phyloP scores from a whole-genome alignment of 331 rosid genomes.

The Spiraea crenata region DNA sequence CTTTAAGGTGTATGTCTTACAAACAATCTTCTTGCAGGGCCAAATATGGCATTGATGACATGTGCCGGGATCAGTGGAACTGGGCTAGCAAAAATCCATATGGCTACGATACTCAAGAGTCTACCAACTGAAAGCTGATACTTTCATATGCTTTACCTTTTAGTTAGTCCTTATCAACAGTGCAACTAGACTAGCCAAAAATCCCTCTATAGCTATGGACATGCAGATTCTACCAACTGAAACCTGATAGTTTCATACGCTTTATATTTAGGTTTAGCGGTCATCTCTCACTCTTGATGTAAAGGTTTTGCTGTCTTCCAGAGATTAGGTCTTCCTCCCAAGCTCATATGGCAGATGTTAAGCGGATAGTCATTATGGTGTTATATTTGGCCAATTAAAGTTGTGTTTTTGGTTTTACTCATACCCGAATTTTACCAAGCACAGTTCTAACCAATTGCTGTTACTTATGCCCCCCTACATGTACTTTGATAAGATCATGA shows the following conservation, averaged over 20 bases:
- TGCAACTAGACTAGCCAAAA: slow-evolving; percentile 83
- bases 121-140: slow-evolving; percentile 25
- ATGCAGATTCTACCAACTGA: slow-evolving; percentile 38
- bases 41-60: slow-evolving; percentile 76
- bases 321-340: slow-evolving; percentile 29
- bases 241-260: slow-evolving; percentile 2
- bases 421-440: not conserved
- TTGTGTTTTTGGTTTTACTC: not conserved
- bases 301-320: slow-evolving; percentile 33
- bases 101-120: slow-evolving; percentile 64
- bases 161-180: slow-evolving; percentile 36
- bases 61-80: slow-evolving; percentile 99
- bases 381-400: slow-evolving; percentile 11
- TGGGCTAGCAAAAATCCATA: slow-evolving; percentile 98
- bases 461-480: not conserved
- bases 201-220: slow-evolving; percentile 63
- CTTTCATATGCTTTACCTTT: slow-evolving; percentile 13
- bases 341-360: slow-evolving; percentile 13
- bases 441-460: slow-evolving; percentile 14
- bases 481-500: not conserved
- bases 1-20: not conserved
- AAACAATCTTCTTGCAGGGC: slow-evolving; percentile 55
- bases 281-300: slow-evolving; percentile 28
- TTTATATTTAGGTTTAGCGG: not conserved
- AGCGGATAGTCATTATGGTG: slow-evolving; percentile 24